Percentiles rank a stretch among this genome's conserved stretches.
These are phyloP conservation scores for Erodium maritimum DNA, from an alignment of 345 rosid species.

Conservation along the genomic window DNA sequence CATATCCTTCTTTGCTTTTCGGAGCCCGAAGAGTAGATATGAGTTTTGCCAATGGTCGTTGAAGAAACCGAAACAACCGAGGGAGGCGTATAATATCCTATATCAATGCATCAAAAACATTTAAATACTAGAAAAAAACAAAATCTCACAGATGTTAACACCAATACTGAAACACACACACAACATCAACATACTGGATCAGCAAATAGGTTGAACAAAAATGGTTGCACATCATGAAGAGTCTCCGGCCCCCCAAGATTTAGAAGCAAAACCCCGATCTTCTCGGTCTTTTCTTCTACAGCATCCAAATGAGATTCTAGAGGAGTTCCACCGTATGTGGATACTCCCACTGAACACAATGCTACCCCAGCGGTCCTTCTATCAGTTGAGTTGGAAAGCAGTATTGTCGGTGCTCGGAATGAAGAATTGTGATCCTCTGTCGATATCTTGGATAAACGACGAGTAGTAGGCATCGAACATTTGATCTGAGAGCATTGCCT, in stretches of 20 bases:
- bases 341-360: conserved; percentile 26
- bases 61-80: conserved; percentile 71
- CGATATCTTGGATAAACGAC: conserved; percentile 11
- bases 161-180: not conserved
- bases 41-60: conserved; percentile 58
- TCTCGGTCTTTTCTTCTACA: conserved; percentile 56
- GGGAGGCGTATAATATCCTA: conserved; percentile 93
- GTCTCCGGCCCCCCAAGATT: conserved; percentile 88
- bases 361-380: conserved; percentile 26
- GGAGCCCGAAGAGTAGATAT: conserved; percentile 82
- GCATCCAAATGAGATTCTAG: conserved; percentile 20
- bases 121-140: not conserved
- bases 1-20: conserved; percentile 92
- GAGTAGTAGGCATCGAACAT: conserved; percentile 7
- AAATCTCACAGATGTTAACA: not conserved
- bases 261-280: conserved; percentile 67
- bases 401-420: conserved; percentile 10
- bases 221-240: conserved; percentile 74
- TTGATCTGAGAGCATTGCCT: conserved; percentile 17
- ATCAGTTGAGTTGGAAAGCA: conserved; percentile 4
- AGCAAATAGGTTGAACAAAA: conserved; percentile 80
- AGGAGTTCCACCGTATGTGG: conserved; percentile 17
- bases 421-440: conserved; percentile 5
- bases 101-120: conserved; percentile 3
- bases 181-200: conserved; percentile 51